Evolutionary conservation across 2,329 filamentous ascomycete species (phyloP).

Genomic region (Botryotinia calthae): DNA sequence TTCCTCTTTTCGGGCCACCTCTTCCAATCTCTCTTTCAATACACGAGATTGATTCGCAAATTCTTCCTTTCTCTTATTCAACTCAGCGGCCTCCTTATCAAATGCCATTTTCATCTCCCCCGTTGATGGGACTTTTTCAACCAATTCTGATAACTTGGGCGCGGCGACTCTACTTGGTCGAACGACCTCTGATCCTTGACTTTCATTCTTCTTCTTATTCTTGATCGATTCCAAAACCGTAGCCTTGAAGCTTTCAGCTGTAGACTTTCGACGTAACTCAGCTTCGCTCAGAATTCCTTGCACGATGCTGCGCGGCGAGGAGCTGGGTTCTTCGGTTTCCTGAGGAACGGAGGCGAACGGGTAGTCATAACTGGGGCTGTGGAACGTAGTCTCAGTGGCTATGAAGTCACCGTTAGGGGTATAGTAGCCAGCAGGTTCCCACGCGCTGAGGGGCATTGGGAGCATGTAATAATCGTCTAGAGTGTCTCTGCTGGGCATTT

Average conservation of each 20-base stretch:
- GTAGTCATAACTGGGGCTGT: too few species aligned
- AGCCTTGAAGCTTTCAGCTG: not conserved
- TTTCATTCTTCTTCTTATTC: not conserved
- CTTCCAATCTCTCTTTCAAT: not conserved
- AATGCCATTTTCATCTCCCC: too few species aligned
- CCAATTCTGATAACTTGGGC: not conserved
- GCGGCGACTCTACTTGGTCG: not conserved
- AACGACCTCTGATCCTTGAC: not conserved
- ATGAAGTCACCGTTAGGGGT: too few species aligned
- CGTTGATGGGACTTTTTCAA: not conserved
- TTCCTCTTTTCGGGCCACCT: not conserved
- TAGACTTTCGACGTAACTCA: not conserved
- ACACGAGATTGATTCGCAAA: not conserved
- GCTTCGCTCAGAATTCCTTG: not conserved
- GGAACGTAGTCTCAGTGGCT: too few species aligned
- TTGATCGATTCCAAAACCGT: not conserved
- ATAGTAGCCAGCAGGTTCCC: too few species aligned
- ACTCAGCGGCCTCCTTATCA: not conserved
- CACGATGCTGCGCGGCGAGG: too few species aligned
- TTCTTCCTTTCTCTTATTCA: not conserved
- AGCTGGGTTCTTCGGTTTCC: too few species aligned
- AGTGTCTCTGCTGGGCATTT: fast-evolving
- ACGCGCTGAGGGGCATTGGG: not conserved
- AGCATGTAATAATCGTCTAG: not conserved
- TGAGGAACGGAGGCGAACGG: too few species aligned